A percentile compares a stretch with the other conserved stretches of the same genome.
Conservation (phyloP, 331 rosid genomes). For the Malus hybrid region DNA sequence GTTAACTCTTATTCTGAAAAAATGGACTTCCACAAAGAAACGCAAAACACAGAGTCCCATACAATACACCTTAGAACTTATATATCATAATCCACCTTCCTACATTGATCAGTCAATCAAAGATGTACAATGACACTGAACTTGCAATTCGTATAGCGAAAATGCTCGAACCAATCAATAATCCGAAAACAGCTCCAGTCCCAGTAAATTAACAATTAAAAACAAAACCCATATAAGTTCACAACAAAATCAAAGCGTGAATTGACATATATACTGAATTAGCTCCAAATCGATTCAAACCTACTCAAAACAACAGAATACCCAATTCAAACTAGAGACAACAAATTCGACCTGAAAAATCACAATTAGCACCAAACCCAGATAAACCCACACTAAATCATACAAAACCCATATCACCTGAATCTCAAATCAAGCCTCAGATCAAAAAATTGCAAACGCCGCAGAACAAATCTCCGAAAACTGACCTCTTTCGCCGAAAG, state of each 20-base stretch:
- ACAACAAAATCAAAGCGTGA: background rate
- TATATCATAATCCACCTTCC: background rate
- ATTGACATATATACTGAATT: background rate
- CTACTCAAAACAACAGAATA: too few relatives aligned
- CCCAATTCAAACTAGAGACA: background rate
- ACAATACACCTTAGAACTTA: background rate
- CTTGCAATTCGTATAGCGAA: too few relatives aligned
- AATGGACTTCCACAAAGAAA: background rate
- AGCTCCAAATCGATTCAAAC: background rate
- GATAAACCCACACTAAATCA: background rate
- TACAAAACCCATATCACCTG: background rate
- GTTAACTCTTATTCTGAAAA: too few relatives aligned
- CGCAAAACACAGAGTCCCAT: background rate
- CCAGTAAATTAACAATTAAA: background rate
- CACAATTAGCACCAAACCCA: background rate
- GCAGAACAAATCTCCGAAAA: background rate
- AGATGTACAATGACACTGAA: background rate
- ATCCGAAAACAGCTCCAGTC: background rate
- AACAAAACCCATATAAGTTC: background rate
- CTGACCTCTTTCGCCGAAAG: constrained; percentile 76
- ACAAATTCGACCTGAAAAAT: background rate
- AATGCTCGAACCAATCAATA: background rate
- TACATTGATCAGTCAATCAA: background rate
- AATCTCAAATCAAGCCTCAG: background rate
- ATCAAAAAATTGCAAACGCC: background rate